These are phyloP conservation scores for Xylaria bambusicola DNA, from an alignment of 495 filamentous ascomycete species.

Conservation along the genomic window DNA sequence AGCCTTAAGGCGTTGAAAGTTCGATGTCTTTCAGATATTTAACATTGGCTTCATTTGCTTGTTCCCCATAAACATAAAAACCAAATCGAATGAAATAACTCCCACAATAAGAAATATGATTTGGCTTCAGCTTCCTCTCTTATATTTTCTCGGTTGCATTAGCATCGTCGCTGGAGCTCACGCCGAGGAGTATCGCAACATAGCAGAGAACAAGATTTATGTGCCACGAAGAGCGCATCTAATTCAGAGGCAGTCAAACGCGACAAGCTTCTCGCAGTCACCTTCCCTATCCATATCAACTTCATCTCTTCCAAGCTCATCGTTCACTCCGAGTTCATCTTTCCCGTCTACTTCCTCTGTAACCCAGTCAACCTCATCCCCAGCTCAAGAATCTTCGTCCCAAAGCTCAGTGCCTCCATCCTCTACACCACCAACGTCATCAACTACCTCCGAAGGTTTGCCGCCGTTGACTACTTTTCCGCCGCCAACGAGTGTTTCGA, in stretches of 20 bases:
- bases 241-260: neutral
- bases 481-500: neutral
- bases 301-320: neutral
- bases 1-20: no score
- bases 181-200: neutral
- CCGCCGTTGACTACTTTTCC: neutral
- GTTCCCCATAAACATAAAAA: no score
- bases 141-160: neutral
- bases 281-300: no score
- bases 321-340: neutral
- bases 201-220: neutral
- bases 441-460: neutral
- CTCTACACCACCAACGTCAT: neutral
- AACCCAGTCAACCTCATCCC: neutral
- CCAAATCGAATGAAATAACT: no score
- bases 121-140: neutral
- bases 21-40: no score
- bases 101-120: neutral
- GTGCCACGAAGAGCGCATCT: no score
- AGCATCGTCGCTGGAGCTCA: neutral
- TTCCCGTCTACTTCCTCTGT: no score
- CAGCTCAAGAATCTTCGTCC: neutral
- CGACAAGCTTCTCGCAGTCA: neutral
- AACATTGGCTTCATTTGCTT: no score
- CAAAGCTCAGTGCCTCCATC: neutral